Evolutionary conservation across 1,284 basidiomycete species (phyloP), one percentile per base, ranked within the genome.

Genomic region (Marasmius sp.): DNA sequence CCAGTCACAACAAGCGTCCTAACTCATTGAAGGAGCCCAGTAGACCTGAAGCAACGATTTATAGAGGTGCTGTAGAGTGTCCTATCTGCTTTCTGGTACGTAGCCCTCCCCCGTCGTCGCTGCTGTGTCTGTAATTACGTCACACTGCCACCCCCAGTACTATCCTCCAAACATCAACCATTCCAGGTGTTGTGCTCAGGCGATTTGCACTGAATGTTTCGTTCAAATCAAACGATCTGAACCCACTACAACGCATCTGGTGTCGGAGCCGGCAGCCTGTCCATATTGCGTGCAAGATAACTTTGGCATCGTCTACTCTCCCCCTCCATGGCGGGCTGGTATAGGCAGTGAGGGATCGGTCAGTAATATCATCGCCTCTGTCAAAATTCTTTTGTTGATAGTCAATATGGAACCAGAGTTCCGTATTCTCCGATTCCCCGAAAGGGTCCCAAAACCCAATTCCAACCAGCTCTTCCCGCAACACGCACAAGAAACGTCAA

Each of bases 161-260:
- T 98, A 97, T 72, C 95, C 95, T 38, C 84, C 91, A 34, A 96
- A 97, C 73, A 97, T 98, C 77, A 98, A 99, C 75, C 91, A 89
- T 66, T 97, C 96, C 22, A 87, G 97, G 71, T 99, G 97, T 77
- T 99, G 97, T 74, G 94, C 96, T 79, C 97, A 99, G 71, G 92
- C 94, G 36, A 96, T 99, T 69, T 99, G 97, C 75, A 98, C 97
- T 38, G 97, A 99, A 77, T 99, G 97, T 74, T 99, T 99, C 72
- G 95, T 98, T 16, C 96, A 98, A 79, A 98, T 99, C 79, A 98
- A 98, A 79, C 91, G 97, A 59, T 87, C 85, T 55, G 97, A 99
- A 69, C 95, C 97, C 5, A 96, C 94, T 0, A 82, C 93, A 4
- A 97, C 94, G 0, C 95, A 97, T 75, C 81, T 97, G 56, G 92